These are phyloP conservation scores for Sphaerobolus stellatus DNA, from an alignment of 1,284 basidiomycete species.

Conservation along the genomic window DNA sequence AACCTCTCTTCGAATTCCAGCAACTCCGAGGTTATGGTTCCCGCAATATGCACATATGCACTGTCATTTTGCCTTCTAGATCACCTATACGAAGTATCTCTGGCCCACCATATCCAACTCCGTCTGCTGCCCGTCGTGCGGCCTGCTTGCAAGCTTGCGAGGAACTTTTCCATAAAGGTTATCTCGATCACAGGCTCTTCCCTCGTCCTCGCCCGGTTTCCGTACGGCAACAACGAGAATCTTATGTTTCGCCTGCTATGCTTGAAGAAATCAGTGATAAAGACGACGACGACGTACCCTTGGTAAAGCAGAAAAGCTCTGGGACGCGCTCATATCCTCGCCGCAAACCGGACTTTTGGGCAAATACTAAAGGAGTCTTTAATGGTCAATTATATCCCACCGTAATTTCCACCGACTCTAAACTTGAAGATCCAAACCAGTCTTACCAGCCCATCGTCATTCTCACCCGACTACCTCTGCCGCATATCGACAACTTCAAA, in stretches of 20 bases:
- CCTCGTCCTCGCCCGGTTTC: constrained; percentile 33
- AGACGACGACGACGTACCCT: constrained; percentile 10
- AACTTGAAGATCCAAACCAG: constrained; percentile 20
- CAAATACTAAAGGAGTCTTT: constrained; percentile 34
- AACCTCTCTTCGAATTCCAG: constrained; percentile 46
- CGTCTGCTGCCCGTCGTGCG: constrained; percentile 52
- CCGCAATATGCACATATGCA: constrained; percentile 40
- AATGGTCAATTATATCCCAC: constrained; percentile 50
- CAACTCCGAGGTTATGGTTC: constrained; percentile 22
- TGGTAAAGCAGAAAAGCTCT: constrained; percentile 22
- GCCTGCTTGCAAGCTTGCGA: constrained; percentile 58
- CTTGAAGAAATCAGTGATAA: constrained; percentile 17
- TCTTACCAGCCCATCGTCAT: constrained; percentile 58
- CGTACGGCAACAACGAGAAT: constrained; percentile 14
- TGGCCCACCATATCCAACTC: constrained; percentile 47
- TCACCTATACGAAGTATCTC: constrained; percentile 40
- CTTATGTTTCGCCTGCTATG: constrained; percentile 17
- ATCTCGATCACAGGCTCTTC: constrained; percentile 53
- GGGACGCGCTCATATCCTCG: constrained; percentile 55
- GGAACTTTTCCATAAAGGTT: constrained; percentile 47
- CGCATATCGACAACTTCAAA: constrained; percentile 51
- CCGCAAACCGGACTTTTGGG: constrained; percentile 65
- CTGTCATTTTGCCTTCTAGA: constrained; percentile 46
- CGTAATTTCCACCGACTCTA: constrained; percentile 42
- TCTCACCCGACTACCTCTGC: constrained; percentile 64